Percentiles rank a stretch among this genome's conserved stretches.
Conservation (phyloP, 805 yeast genomes). For the Schizosaccharomyces cryophilus region DNA sequence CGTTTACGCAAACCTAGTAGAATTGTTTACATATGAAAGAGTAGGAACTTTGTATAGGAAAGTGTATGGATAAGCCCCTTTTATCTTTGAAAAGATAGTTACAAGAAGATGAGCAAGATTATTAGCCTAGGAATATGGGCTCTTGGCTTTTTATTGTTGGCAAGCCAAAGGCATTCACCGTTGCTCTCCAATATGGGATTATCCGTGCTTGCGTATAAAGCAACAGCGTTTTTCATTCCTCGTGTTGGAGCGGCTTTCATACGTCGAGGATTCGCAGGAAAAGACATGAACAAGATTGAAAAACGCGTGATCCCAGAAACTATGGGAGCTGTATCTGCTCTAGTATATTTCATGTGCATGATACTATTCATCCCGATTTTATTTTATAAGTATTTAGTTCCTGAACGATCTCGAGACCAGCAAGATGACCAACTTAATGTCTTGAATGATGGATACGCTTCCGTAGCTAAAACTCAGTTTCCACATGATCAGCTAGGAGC, state of each 20-base stretch:
- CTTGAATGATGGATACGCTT: background rate
- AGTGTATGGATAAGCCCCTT: too few species aligned
- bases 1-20: too few species aligned
- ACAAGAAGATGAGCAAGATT: background rate
- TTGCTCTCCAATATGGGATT: constrained; percentile 40
- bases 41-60: too few species aligned
- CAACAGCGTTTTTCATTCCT: constrained; percentile 42
- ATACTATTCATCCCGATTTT: constrained; percentile 68
- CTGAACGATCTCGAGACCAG: constrained; percentile 10
- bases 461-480: constrained; percentile 17
- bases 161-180: constrained; percentile 19
- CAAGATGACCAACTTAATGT: constrained; percentile 8
- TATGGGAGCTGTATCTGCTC: constrained; percentile 73
- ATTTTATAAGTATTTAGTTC: constrained; percentile 50
- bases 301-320: constrained; percentile 53
- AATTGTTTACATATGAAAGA: too few species aligned
- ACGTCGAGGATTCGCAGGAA: constrained; percentile 61
- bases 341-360: constrained; percentile 58
- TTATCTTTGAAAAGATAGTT: too few species aligned
- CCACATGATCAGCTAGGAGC: constrained; percentile 64
- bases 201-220: constrained; percentile 37
- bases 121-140: background rate
- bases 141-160: constrained; percentile 5
- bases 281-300: constrained; percentile 57
- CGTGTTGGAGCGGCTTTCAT: constrained; percentile 39